Conservation (phyloP, 2,329 filamentous ascomycete species). For the Drechslerella dactyloides region DNA sequence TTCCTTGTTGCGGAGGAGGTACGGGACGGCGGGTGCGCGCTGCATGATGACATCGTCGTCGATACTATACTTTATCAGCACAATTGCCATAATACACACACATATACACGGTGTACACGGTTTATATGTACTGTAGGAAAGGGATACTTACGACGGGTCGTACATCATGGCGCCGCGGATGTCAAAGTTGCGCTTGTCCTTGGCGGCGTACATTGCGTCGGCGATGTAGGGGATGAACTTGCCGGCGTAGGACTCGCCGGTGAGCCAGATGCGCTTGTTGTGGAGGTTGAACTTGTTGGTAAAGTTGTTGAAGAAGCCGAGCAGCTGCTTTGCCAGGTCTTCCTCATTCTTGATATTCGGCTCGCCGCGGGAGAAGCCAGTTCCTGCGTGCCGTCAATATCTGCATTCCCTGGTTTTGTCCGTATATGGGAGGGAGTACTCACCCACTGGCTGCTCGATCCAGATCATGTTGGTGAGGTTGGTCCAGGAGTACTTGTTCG, state of each 20-base stretch:
- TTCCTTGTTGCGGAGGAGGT: slow-evolving; percentile 67
- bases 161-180: slow-evolving; percentile 74
- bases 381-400: slow-evolving; percentile 59
- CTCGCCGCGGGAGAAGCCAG: slow-evolving; percentile 72
- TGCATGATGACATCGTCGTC: slow-evolving; percentile 62
- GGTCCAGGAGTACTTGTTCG: slow-evolving; percentile 75
- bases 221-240: slow-evolving; percentile 62
- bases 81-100: neutral
- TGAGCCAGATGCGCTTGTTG: slow-evolving; percentile 73
- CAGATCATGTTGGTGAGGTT: slow-evolving; percentile 79
- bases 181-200: slow-evolving; percentile 72
- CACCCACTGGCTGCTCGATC: slow-evolving; percentile 70
- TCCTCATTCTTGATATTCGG: slow-evolving; percentile 70
- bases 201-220: slow-evolving; percentile 63
- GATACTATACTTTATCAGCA: slow-evolving; percentile 55
- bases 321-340: slow-evolving; percentile 73
- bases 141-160: slow-evolving; percentile 64
- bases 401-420: too few relatives aligned
- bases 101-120: too few relatives aligned
- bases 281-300: slow-evolving; percentile 72
- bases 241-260: slow-evolving; percentile 76
- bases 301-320: slow-evolving; percentile 81
- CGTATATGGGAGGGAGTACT: slow-evolving; percentile 9
- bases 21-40: slow-evolving; percentile 64
- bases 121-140: too few relatives aligned